phyloP scores from a whole-genome alignment of 1,284 basidiomycete species.

The Hortiboletus rubellus region DNA sequence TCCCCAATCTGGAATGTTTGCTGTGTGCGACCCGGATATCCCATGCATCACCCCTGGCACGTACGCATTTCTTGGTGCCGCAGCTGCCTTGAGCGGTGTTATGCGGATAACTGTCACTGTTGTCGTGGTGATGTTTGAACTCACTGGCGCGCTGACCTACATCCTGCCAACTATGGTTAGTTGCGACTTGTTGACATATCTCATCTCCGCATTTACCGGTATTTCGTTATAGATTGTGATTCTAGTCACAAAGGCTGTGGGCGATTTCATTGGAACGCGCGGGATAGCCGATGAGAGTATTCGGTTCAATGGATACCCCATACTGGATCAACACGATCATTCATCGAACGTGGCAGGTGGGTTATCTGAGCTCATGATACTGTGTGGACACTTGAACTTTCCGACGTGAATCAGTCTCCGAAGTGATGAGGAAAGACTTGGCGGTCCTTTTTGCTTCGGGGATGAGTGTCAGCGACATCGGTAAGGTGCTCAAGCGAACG shows the following conservation, averaged over 20 bases:
- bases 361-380: conserved; percentile 21
- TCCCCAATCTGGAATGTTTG: conserved; percentile 83
- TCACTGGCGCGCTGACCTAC: conserved; percentile 98
- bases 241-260: conserved; percentile 94
- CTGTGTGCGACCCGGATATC: conserved; percentile 86
- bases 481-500: conserved; percentile 45
- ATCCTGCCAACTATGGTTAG: conserved; percentile 96
- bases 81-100: conserved; percentile 92
- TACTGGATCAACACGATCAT: conserved; percentile 92
- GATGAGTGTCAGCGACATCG: conserved; percentile 75
- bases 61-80: conserved; percentile 93
- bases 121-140: conserved; percentile 96
- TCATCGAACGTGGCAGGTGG: conserved; percentile 84
- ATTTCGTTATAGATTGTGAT: conserved; percentile 76
- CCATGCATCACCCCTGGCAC: conserved; percentile 99
- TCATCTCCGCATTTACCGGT: background rate
- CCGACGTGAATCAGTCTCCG: conserved; percentile 59
- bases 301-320: conserved; percentile 95
- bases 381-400: conserved; percentile 2
- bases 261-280: conserved; percentile 90
- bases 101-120: conserved; percentile 98
- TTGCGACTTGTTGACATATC: conserved; percentile 1
- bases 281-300: conserved; percentile 99
- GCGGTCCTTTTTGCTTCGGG: conserved; percentile 74
- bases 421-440: conserved; percentile 86